Conservation (phyloP, 345 rosid genomes). For the Acer negundo region DNA sequence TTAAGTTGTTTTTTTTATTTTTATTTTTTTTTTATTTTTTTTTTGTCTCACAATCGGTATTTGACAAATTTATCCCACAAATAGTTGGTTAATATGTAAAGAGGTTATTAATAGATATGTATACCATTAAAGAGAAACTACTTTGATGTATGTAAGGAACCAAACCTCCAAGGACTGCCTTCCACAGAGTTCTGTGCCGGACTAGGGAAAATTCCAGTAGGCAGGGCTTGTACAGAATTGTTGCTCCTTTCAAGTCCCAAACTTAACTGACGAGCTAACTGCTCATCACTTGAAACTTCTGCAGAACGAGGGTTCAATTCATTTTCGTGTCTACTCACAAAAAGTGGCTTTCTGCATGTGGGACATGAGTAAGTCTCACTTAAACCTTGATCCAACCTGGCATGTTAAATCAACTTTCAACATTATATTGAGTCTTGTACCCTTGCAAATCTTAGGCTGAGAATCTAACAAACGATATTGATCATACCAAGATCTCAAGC, state of each 20-base stretch:
- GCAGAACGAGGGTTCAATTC: constrained; percentile 45
- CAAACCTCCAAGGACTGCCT: constrained; percentile 81
- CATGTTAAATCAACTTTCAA: constrained; percentile 36
- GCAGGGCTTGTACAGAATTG: constrained; percentile 45
- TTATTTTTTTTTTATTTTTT: too few relatives aligned
- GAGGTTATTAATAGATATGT: not conserved
- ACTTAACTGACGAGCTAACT: constrained; percentile 72
- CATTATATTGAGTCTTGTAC: constrained; percentile 20
- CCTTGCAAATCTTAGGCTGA: constrained; percentile 19
- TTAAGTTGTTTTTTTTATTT: too few relatives aligned
- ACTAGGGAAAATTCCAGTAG: constrained; percentile 71
- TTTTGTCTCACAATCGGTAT: too few relatives aligned
- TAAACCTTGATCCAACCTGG: constrained; percentile 99
- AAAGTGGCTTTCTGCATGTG: constrained; percentile 97
- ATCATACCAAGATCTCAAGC: constrained; percentile 95
- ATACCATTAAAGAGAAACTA: constrained; percentile 10
- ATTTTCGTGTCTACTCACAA: constrained; percentile 64
- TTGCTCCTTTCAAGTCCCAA: constrained; percentile 63
- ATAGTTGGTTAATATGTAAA: not conserved
- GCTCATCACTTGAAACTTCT: constrained; percentile 72
- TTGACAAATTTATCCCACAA: too few relatives aligned
- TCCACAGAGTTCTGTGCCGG: constrained; percentile 61
- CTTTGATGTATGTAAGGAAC: constrained; percentile 24
- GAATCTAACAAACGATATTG: constrained; percentile 11
- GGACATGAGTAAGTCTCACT: constrained; percentile 93